These are phyloP conservation scores for Teunomyces tritomae DNA, from an alignment of 805 yeast species.

Conservation along the genomic window DNA sequence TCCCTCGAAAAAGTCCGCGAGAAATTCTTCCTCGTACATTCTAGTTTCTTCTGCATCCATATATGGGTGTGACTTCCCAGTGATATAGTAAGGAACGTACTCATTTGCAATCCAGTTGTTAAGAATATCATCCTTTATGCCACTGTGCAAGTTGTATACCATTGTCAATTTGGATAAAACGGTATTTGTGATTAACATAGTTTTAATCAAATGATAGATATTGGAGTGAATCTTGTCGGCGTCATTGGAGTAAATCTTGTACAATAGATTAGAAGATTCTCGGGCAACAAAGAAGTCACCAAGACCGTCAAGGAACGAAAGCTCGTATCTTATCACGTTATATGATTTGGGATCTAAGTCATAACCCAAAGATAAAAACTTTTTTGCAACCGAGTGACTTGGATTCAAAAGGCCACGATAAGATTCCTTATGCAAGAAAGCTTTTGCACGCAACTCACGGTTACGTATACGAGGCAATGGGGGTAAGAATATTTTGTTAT, in stretches of 20 bases:
- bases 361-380: conserved; percentile 16
- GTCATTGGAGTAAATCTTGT: conserved; percentile 19
- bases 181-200: conserved; percentile 38
- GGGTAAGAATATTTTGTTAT: conserved; percentile 28
- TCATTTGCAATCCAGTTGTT: conserved; percentile 18
- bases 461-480: conserved; percentile 31
- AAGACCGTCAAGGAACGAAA: conserved; percentile 40
- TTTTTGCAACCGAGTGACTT: conserved; percentile 24
- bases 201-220: conserved; percentile 24
- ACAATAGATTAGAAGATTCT: conserved; percentile 35
- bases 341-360: conserved; percentile 19
- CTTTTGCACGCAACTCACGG: conserved; percentile 28
- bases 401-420: conserved; percentile 27
- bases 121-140: conserved; percentile 30
- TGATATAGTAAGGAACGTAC: conserved; percentile 25
- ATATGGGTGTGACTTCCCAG: conserved; percentile 6
- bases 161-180: conserved; percentile 33
- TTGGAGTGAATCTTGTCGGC: conserved; percentile 9
- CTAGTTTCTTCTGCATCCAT: conserved; percentile 14
- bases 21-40: conserved; percentile 39
- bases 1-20: conserved; percentile 42
- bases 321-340: conserved; percentile 28
- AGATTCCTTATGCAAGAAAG: conserved; percentile 39
- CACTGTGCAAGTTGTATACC: conserved; percentile 34
- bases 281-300: conserved; percentile 40